These are phyloP conservation scores for Babjeviella inositovora DNA, from an alignment of 805 yeast species.

Conservation along the genomic window DNA sequence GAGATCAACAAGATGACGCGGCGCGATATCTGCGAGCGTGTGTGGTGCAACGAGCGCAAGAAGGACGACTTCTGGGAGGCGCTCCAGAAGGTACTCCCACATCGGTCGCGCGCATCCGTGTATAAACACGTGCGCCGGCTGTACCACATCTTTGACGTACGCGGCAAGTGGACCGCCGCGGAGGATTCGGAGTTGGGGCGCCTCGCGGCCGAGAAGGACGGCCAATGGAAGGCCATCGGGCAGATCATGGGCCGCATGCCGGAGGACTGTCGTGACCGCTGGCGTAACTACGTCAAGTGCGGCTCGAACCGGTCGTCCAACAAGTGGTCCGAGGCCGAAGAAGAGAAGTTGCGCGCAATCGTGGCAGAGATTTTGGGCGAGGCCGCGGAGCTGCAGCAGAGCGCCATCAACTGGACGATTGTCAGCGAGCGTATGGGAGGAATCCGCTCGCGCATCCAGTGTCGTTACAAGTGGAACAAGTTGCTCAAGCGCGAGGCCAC, in stretches of 20 bases:
- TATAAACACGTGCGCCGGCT: conserved; percentile 87
- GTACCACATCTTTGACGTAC: conserved; percentile 71
- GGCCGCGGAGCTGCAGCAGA: conserved; percentile 12
- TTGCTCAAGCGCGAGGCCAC: conserved; percentile 42
- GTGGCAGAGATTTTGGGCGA: conserved; percentile 30
- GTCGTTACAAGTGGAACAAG: conserved; percentile 92
- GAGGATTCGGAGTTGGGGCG: conserved; percentile 59
- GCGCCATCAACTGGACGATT: conserved; percentile 74
- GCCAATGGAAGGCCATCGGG: conserved; percentile 85
- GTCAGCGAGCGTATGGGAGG: conserved; percentile 89
- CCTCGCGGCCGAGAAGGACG: conserved; percentile 50
- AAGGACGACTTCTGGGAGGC: conserved; percentile 88
- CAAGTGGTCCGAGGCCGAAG: conserved; percentile 72
- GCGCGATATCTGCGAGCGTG: conserved; percentile 61
- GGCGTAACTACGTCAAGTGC: conserved; percentile 92
- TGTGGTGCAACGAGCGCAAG: conserved; percentile 75
- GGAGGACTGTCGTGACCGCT: conserved; percentile 91
- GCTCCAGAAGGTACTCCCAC: conserved; percentile 64
- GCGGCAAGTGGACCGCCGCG: conserved; percentile 82
- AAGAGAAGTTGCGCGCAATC: conserved; percentile 36
- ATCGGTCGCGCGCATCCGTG: conserved; percentile 75
- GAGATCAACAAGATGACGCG: conserved; percentile 43
- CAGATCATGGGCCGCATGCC: conserved; percentile 81
- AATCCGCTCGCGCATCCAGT: conserved; percentile 77
- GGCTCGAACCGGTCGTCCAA: conserved; percentile 61